These are phyloP conservation scores for Cryptosporidium tyzzeri DNA, from an alignment of 169 alveolate species.

Conservation along the genomic window DNA sequence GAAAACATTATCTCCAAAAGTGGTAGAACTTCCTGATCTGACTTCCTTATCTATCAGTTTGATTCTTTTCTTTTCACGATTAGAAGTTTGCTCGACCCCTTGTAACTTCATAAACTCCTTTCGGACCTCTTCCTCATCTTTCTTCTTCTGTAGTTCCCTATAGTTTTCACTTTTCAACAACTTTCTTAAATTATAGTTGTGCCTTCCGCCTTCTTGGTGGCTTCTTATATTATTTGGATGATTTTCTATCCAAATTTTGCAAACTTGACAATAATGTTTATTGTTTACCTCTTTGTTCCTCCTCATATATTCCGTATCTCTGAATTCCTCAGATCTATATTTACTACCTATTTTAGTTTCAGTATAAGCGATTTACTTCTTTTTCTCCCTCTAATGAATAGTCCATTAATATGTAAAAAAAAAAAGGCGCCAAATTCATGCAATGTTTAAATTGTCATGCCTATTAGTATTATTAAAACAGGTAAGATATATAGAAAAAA, in stretches of 20 bases:
- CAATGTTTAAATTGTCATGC: neutral
- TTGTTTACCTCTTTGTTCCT: neutral
- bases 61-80: neutral
- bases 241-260: slow-evolving; percentile 69
- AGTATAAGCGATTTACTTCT: neutral
- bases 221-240: slow-evolving; percentile 50
- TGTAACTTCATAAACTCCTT: slow-evolving; percentile 46
- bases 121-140: slow-evolving; percentile 16
- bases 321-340: neutral
- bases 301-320: slow-evolving; percentile 1
- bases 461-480: neutral
- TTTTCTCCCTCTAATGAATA: neutral
- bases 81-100: neutral
- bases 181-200: slow-evolving; percentile 41
- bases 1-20: neutral
- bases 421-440: slow-evolving; percentile 7
- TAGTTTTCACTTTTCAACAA: slow-evolving; percentile 34
- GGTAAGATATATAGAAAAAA: neutral
- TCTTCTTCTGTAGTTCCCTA: slow-evolving; percentile 29
- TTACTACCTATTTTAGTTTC: neutral
- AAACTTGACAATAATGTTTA: slow-evolving; percentile 48
- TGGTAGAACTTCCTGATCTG: neutral
- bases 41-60: slow-evolving; percentile 7
- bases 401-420: neutral
- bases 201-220: slow-evolving; percentile 70